A percentile compares a stretch with the other conserved stretches of the same genome.
Evolutionary conservation across 192 early-diverging fungal genomes (phyloP).

Genomic region (Blastocladiella britannica): DNA sequence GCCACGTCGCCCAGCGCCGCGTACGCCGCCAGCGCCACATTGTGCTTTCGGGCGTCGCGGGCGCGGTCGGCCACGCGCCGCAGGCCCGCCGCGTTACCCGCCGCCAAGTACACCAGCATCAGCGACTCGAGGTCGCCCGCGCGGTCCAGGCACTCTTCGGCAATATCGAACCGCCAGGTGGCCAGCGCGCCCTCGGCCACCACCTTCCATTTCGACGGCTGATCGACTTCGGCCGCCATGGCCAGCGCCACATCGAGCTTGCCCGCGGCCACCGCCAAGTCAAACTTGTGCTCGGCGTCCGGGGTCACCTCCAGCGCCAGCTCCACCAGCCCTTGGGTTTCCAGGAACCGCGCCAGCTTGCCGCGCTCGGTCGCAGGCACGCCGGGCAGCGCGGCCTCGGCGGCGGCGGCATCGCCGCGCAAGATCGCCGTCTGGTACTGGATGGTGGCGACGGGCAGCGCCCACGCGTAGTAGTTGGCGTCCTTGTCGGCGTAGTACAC

Average conservation of each 20-base stretch:
- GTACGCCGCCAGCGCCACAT: slow-evolving; percentile 77
- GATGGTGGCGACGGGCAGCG: slow-evolving; percentile 77
- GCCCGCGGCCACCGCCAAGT: slow-evolving; percentile 72
- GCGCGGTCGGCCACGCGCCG: slow-evolving; percentile 46
- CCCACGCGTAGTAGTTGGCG: slow-evolving; percentile 68
- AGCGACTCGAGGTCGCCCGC: slow-evolving; percentile 81
- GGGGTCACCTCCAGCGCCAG: slow-evolving; percentile 84
- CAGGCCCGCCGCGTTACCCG: slow-evolving; percentile 62
- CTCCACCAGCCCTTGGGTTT: slow-evolving; percentile 76
- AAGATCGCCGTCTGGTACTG: slow-evolving; percentile 97
- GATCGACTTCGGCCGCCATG: slow-evolving; percentile 67
- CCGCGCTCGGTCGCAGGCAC: slow-evolving; percentile 73
- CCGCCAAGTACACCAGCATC: slow-evolving; percentile 73
- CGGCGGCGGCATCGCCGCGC: slow-evolving; percentile 72
- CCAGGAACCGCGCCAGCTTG: slow-evolving; percentile 85
- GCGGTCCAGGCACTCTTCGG: slow-evolving; percentile 69
- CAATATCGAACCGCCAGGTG: slow-evolving; percentile 77
- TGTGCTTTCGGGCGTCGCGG: slow-evolving; percentile 49
- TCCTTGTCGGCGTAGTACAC: slow-evolving; percentile 90
- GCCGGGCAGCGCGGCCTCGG: slow-evolving; percentile 56
- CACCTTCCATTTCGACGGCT: slow-evolving; percentile 80
- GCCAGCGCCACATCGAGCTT: slow-evolving; percentile 60
- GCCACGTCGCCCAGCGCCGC: slow-evolving; percentile 51
- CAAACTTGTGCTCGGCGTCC: slow-evolving; percentile 88
- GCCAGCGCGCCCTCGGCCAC: slow-evolving; percentile 75